A percentile compares a stretch with the other conserved stretches of the same genome.
phyloP scores from a whole-genome alignment of 2,329 filamentous ascomycete genomes.

The Sphaerostilbella broomeana region DNA sequence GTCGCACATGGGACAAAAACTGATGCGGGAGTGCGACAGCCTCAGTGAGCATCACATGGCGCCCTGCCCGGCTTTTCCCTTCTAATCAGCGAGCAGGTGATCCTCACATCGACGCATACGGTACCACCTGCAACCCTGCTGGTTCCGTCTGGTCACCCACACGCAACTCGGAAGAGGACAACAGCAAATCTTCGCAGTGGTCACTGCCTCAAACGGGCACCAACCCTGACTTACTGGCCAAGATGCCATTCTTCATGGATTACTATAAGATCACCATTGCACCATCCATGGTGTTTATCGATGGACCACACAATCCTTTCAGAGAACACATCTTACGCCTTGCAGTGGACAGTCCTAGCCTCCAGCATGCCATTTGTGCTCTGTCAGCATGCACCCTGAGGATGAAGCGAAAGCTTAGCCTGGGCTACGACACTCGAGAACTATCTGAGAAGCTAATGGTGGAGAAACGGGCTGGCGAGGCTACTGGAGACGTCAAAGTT shows the following conservation, averaged over 20 bases:
- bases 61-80: slow-evolving; percentile 29
- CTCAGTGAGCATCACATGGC: slow-evolving; percentile 43
- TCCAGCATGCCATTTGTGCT: slow-evolving; percentile 91
- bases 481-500: slow-evolving; percentile 39
- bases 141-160: slow-evolving; percentile 39
- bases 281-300: slow-evolving; percentile 84
- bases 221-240: slow-evolving; percentile 60
- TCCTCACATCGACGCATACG: slow-evolving; percentile 47
- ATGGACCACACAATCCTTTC: slow-evolving; percentile 80
- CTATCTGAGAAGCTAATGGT: slow-evolving; percentile 41
- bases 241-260: slow-evolving; percentile 83
- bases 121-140: too few species aligned
- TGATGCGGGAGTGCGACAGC: slow-evolving; percentile 49
- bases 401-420: slow-evolving; percentile 67
- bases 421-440: slow-evolving; percentile 51
- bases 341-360: slow-evolving; percentile 67
- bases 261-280: slow-evolving; percentile 93
- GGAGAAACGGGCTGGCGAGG: slow-evolving; percentile 40
- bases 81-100: slow-evolving; percentile 39
- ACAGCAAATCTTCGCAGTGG: slow-evolving; percentile 39
- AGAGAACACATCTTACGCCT: slow-evolving; percentile 74
- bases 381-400: slow-evolving; percentile 83
- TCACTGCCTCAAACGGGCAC: slow-evolving; percentile 42
- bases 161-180: slow-evolving; percentile 41
- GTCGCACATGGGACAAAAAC: slow-evolving; percentile 45